A percentile compares a stretch with the other conserved stretches of the same genome.
phyloP scores from a whole-genome alignment of 2,329 filamentous ascomycete genomes.

The Chaetothyriales sp. region DNA sequence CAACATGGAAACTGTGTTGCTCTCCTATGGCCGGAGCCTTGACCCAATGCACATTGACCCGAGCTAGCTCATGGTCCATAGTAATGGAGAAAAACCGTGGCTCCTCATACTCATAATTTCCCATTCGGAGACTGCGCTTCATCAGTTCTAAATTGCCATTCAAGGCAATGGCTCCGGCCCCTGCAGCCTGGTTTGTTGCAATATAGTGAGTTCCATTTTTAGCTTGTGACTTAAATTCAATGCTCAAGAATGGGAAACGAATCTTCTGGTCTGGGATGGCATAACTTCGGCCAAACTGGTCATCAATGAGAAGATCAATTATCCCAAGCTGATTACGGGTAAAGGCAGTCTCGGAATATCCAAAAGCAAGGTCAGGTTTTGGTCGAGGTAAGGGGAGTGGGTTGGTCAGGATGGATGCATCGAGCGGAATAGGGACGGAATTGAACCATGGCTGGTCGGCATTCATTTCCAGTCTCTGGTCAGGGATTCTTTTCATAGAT shows the following conservation, averaged over 20 bases:
- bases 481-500: slow-evolving; percentile 2
- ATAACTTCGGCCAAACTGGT: slow-evolving; percentile 7
- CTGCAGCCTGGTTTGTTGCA: slow-evolving; percentile 9
- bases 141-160: slow-evolving; percentile 8
- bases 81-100: slow-evolving; percentile 11
- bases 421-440: slow-evolving; percentile 8
- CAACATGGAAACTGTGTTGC: slow-evolving; percentile 9
- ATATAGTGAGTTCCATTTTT: slow-evolving; percentile 8
- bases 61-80: slow-evolving; percentile 6
- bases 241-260: slow-evolving; percentile 7
- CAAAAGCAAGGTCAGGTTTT: slow-evolving; percentile 8
- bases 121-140: slow-evolving; percentile 5
- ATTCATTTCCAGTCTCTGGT: slow-evolving; percentile 2
- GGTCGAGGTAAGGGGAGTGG: slow-evolving; percentile 7
- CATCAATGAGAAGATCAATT: slow-evolving; percentile 7
- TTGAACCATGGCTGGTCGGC: slow-evolving; percentile 5
- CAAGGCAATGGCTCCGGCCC: slow-evolving; percentile 7
- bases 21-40: slow-evolving; percentile 4
- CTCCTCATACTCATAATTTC: slow-evolving; percentile 6
- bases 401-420: background rate
- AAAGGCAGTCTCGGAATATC: slow-evolving; percentile 11
- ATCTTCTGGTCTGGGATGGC: slow-evolving; percentile 6
- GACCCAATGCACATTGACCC: slow-evolving; percentile 11
- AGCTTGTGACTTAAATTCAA: slow-evolving; percentile 10
- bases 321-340: slow-evolving; percentile 3